Evolutionary conservation across 352 stramenopile species (phyloP).

Genomic region (Thalassiosira exigua): DNA sequence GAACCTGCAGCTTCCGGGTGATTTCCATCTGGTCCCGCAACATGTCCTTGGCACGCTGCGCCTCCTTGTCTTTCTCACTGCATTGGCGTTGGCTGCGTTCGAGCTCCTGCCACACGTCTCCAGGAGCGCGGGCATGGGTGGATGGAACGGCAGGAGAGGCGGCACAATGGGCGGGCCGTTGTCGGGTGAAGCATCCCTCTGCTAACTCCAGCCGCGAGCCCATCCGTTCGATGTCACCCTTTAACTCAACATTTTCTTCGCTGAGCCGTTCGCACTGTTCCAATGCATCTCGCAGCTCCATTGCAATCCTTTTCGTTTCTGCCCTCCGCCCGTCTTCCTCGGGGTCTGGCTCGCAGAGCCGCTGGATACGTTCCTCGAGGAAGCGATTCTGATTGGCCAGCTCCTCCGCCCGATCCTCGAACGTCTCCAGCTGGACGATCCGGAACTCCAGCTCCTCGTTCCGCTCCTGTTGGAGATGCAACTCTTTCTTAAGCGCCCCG

Average conservation of each 20-base stretch:
- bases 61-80: conserved; percentile 9
- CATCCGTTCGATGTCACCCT: neutral
- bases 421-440: conserved; percentile 26
- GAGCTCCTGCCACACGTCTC: conserved; percentile 23
- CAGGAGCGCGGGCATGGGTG: neutral
- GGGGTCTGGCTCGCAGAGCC: conserved; percentile 21
- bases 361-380: conserved; percentile 36
- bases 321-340: conserved; percentile 3
- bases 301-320: conserved; percentile 16
- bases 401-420: conserved; percentile 20
- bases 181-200: neutral
- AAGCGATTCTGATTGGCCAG: conserved; percentile 45
- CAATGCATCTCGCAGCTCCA: conserved; percentile 29
- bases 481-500: conserved; percentile 36
- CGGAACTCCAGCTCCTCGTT: conserved; percentile 20
- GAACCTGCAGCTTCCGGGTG: neutral
- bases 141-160: too few species aligned
- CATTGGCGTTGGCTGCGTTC: conserved; percentile 6
- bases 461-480: conserved; percentile 27
- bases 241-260: conserved; percentile 18
- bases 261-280: conserved; percentile 21
- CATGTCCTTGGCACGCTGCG: conserved; percentile 8
- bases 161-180: too few species aligned
- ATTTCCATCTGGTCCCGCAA: neutral
- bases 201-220: neutral